Evolutionary conservation across 2,329 filamentous ascomycete genomes (phyloP).

Genomic region (Hymenoscyphus infarciens): DNA sequence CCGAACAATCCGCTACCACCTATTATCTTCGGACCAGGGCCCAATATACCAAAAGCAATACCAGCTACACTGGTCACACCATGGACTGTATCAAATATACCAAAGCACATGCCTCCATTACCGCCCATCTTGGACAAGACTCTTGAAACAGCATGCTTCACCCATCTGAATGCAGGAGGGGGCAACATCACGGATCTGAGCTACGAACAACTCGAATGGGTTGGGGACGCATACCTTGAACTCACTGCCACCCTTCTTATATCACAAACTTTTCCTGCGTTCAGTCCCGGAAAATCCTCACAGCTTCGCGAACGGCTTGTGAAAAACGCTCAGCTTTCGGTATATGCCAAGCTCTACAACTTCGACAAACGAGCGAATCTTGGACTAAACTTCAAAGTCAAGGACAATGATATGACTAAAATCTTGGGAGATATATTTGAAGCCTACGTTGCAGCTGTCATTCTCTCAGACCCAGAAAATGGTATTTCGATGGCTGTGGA

Average conservation of each 20-base stretch:
- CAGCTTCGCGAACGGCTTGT: conserved; percentile 76
- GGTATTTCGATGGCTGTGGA: conserved; percentile 59
- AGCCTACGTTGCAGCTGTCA: conserved; percentile 77
- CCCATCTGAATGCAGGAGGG: conserved; percentile 45
- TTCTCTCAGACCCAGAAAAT: conserved; percentile 61
- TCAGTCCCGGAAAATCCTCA: conserved; percentile 65
- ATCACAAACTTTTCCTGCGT: conserved; percentile 63
- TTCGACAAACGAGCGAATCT: conserved; percentile 63
- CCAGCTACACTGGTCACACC: conserved; percentile 38
- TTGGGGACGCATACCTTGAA: conserved; percentile 85
- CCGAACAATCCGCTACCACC: conserved; percentile 6
- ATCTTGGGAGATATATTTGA: conserved; percentile 86
- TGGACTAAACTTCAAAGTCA: conserved; percentile 44
- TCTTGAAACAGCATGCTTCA: conserved; percentile 63
- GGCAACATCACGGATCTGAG: conserved; percentile 31
- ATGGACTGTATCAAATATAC: conserved; percentile 51
- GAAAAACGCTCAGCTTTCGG: conserved; percentile 72
- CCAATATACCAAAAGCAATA: conserved; percentile 24
- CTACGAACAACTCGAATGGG: conserved; percentile 84
- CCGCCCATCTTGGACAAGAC: conserved; percentile 57
- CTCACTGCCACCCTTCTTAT: conserved; percentile 73
- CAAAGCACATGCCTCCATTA: conserved; percentile 50
- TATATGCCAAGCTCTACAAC: conserved; percentile 67
- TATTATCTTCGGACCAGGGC: conserved; percentile 2
- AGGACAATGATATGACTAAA: conserved; percentile 59